These are phyloP conservation scores for Globisporangium polare DNA, from an alignment of 352 stramenopile genomes.

Conservation along the genomic window DNA sequence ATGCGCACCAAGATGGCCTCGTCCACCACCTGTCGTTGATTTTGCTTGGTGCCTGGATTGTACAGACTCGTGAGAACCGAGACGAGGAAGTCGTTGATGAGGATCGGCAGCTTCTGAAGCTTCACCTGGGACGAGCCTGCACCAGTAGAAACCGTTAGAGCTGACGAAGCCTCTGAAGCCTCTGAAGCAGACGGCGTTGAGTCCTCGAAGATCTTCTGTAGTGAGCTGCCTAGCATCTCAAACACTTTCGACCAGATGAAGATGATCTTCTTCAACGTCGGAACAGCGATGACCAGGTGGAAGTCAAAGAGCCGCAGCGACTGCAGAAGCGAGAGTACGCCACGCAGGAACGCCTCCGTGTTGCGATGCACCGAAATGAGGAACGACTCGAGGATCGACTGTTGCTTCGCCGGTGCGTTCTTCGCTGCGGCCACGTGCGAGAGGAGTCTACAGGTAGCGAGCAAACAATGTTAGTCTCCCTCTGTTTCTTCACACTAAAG, in stretches of 20 bases:
- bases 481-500: neutral
- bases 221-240: slow-evolving; percentile 40
- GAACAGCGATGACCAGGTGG: slow-evolving; percentile 39
- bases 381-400: slow-evolving; percentile 59
- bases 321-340: slow-evolving; percentile 65
- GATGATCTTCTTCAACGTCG: slow-evolving; percentile 68
- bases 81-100: slow-evolving; percentile 76
- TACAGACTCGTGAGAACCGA: slow-evolving; percentile 50
- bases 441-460: slow-evolving; percentile 35
- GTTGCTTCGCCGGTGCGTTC: slow-evolving; percentile 30
- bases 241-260: slow-evolving; percentile 77
- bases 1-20: slow-evolving; percentile 56
- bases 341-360: slow-evolving; percentile 68
- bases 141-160: neutral
- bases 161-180: slow-evolving; percentile 19
- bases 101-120: slow-evolving; percentile 59
- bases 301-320: slow-evolving; percentile 65
- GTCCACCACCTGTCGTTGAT: slow-evolving; percentile 18
- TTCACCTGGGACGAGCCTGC: slow-evolving; percentile 24
- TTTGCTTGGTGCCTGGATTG: slow-evolving; percentile 13
- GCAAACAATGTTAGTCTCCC: neutral
- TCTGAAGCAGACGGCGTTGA: neutral
- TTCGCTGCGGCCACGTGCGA: slow-evolving; percentile 48
- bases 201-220: slow-evolving; percentile 23
- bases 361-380: slow-evolving; percentile 67